Conservation (phyloP, 257 asterid species). For the Plantago major region DNA sequence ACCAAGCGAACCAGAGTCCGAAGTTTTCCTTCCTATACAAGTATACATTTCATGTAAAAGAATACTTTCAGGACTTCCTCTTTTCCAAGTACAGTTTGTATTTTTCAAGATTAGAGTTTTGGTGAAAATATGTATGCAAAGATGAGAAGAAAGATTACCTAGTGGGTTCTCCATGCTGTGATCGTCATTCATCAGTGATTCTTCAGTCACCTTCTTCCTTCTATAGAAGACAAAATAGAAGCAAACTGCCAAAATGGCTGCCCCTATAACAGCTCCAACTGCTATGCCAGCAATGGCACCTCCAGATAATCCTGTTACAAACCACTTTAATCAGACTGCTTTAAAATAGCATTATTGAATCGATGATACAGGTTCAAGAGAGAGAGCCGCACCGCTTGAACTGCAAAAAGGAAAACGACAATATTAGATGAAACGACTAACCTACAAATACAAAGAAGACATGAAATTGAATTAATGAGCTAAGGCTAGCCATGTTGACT, state of each 20-base stretch:
- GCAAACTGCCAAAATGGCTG: constrained; percentile 37
- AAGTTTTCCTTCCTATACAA: constrained; percentile 25
- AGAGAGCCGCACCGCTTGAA: constrained; percentile 56
- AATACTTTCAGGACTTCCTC: neutral
- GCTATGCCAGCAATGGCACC: constrained; percentile 79
- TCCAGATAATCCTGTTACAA: constrained; percentile 55
- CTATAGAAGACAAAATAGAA: constrained; percentile 36
- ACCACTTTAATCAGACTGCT: constrained; percentile 21
- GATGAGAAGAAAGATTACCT: constrained; percentile 32
- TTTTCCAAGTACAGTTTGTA: neutral
- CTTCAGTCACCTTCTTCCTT: constrained; percentile 30
- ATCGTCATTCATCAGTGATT: constrained; percentile 24
- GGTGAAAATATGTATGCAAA: neutral
- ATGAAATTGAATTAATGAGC: neutral
- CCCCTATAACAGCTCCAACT: constrained; percentile 47
- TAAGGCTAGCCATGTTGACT: constrained; percentile 10
- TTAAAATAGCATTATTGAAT: constrained; percentile 5
- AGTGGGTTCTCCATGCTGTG: constrained; percentile 25
- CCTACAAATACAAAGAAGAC: neutral
- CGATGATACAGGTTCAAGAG: constrained; percentile 15
- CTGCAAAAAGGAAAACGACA: constrained; percentile 42
- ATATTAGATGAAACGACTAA: constrained; percentile 22
- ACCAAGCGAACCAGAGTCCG: constrained; percentile 37
- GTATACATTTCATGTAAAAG: constrained; percentile 21
- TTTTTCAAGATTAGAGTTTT: no score